Conservation (phyloP, 2,329 filamentous ascomycete species). For the Fusarium protoensiforme region DNA sequence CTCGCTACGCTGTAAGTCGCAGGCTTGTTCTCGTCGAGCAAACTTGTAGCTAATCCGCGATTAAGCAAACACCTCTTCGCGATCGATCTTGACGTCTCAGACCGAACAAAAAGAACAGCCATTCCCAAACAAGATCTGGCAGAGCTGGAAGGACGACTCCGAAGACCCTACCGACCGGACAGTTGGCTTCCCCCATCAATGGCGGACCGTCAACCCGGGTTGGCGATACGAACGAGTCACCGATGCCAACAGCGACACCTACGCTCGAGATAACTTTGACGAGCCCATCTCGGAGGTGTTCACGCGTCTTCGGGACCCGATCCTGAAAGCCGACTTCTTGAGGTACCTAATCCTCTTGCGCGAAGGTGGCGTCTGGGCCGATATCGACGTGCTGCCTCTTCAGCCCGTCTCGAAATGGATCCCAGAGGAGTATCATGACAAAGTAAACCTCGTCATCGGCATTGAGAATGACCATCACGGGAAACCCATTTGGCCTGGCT, state of each 20-base stretch:
- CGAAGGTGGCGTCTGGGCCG: neutral
- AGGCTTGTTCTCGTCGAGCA: neutral
- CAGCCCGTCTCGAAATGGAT: neutral
- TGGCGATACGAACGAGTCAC: neutral
- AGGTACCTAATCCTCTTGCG: neutral
- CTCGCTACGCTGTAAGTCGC: neutral
- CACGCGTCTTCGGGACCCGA: neutral
- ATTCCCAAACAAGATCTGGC: neutral
- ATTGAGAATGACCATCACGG: neutral
- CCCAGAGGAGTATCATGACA: neutral
- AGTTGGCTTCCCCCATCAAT: neutral
- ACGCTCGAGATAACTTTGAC: neutral
- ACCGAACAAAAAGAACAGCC: neutral
- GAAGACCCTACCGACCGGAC: neutral
- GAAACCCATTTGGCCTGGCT: neutral
- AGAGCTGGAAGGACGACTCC: neutral
- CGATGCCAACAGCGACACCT: neutral
- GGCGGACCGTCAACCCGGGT: neutral
- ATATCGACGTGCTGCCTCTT: neutral
- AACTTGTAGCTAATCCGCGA: neutral
- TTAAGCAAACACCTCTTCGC: neutral
- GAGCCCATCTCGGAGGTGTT: neutral
- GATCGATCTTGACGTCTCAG: neutral
- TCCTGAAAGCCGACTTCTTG: neutral
- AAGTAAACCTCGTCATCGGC: neutral